Base-by-base conservation (phyloP, 176 grass and related monocot species). In the Aegilops sharonensis region DNA sequence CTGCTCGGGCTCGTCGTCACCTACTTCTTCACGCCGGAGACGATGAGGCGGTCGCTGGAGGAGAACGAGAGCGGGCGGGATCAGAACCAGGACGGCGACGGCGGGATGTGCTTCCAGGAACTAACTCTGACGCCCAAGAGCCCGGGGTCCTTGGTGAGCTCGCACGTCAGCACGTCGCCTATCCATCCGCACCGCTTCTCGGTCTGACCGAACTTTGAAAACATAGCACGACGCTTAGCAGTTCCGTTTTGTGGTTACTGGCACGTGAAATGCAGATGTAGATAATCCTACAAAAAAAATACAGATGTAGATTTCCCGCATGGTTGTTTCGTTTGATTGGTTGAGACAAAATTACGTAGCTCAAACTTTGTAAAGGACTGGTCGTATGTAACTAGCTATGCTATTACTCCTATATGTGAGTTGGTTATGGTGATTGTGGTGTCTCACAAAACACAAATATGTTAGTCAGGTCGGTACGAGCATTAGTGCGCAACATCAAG, bases 31-130 rank as follows among this genome's bases (percentile, higher is more conserved):
- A 97, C 88, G 14, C 89, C 90, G 47, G 92, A 97, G 78, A 97
- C 92, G 1, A 97, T 84, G 88, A 67, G 82, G 67, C 83, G 92
- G 65, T 92, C 88, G 11, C 84, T 97, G 64, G 94, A 97, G 71
- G 94, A 97, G 72, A 94, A 97, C 37, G 92, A 97, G 85, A 61
- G 69, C 17, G 86, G 37, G 14, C 18, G 20, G 3, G 77, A 20
- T 0, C 47, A 74, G 20, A 36, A 29, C 57, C 64, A 74, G 8
- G 18, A 11, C 4, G 77, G 5, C 12, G 13, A 79, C 18, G 65
- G 68, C 17, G 81, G 56, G 40, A 42, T 64, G 37, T 21, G 37
- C 37, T 39, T 11, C 13, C 78, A 39, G 11, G 69, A 85, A 27
- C 62, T 87, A 15, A 25, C 30, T 18, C 23, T 43, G 11, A 68